phyloP scores from a whole-genome alignment of 2,329 filamentous ascomycete species.

The Esteya vermicola region DNA sequence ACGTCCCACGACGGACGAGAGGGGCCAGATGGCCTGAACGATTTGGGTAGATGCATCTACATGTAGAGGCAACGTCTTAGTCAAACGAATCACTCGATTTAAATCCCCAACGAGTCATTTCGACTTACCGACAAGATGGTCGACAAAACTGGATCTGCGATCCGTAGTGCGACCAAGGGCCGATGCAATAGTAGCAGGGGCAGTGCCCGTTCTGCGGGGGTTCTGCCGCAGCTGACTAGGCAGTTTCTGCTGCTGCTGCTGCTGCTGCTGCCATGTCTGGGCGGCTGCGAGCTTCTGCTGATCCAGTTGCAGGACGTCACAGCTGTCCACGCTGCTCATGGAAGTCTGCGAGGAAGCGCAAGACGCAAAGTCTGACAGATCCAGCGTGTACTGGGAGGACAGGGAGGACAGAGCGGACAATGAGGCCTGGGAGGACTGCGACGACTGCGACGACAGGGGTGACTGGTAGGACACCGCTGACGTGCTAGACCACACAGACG shows the following conservation, averaged over 20 bases:
- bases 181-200: conserved; percentile 51
- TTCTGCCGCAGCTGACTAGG: conserved; percentile 47
- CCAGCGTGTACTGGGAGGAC: conserved; percentile 1
- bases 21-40: conserved; percentile 92
- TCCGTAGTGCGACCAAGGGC: conserved; percentile 79
- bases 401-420: conserved; percentile 5
- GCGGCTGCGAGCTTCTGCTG: conserved; percentile 5
- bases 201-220: conserved; percentile 41
- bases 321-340: conserved; percentile 6
- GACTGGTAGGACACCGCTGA: conserved; percentile 17
- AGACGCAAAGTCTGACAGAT: conserved; percentile 13
- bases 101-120: background rate
- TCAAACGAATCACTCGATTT: no score
- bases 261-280: conserved; percentile 6
- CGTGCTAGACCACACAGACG: conserved; percentile 64
- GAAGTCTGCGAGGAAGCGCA: conserved; percentile 9
- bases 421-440: no score
- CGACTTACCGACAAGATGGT: conserved; percentile 88
- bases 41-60: conserved; percentile 94
- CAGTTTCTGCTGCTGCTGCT: conserved; percentile 2
- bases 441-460: conserved; percentile 5
- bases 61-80: no score
- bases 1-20: conserved; percentile 67
- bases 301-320: conserved; percentile 1
- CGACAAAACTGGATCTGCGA: conserved; percentile 89